phyloP scores from a whole-genome alignment of 163 green algal genomes.

The Volvox carteri region DNA sequence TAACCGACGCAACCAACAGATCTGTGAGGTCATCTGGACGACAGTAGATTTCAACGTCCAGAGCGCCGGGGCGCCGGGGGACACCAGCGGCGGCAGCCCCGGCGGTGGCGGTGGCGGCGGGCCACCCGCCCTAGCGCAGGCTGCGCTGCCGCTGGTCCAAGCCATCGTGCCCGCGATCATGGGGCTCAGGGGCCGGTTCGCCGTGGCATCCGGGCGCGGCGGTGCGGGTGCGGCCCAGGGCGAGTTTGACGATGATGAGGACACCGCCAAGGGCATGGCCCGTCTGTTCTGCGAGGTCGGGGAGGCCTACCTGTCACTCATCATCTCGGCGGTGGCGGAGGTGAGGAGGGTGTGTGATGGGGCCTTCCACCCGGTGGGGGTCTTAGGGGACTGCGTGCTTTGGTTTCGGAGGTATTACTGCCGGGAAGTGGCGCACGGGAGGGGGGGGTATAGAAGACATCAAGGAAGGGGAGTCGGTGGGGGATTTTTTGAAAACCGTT shows the following conservation, averaged over 20 bases:
- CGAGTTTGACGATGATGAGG: slow-evolving; percentile 66
- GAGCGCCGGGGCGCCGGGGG: not conserved
- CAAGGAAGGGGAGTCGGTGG: no score
- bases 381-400: no score
- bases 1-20: slow-evolving; percentile 37
- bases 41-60: slow-evolving; percentile 66
- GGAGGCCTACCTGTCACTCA: slow-evolving; percentile 90
- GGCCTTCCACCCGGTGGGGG: no score
- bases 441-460: no score
- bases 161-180: slow-evolving; percentile 70
- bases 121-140: slow-evolving; percentile 35
- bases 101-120: slow-evolving; percentile 1
- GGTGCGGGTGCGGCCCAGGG: slow-evolving; percentile 10
- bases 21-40: slow-evolving; percentile 90
- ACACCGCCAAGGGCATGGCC: slow-evolving; percentile 81
- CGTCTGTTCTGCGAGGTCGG: slow-evolving; percentile 94
- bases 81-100: not conserved
- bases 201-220: slow-evolving; percentile 57
- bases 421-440: no score
- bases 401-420: no score
- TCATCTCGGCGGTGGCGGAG: slow-evolving; percentile 74
- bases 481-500: no score
- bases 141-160: slow-evolving; percentile 82
- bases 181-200: slow-evolving; percentile 77
- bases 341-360: slow-evolving; percentile 42